Base-by-base conservation (phyloP, 1,139 yeast genomes). In the Suhomyces wounanorum region DNA sequence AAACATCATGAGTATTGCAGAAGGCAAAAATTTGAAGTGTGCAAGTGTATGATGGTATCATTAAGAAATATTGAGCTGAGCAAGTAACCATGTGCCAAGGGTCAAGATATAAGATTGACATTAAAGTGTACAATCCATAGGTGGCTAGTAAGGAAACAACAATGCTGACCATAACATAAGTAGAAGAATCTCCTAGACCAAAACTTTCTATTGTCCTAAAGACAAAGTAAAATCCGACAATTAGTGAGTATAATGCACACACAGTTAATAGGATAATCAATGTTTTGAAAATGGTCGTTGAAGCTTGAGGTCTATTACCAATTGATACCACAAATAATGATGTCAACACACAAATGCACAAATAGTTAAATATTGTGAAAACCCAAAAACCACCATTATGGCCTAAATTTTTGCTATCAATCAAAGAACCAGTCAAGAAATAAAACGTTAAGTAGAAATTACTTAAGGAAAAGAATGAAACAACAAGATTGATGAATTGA, bases 251-350 rank as follows among this genome's bases (percentile, higher is more conserved):
- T 1, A 84, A 72, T 0, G 96, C 92, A 65, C 96, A 89, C 13
- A 89, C 56, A 0, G 94, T 86, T 53, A 94, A 72, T 39, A 90
- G 67, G 1, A 85, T 75, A 69, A 94, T 89, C 42, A 94, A 79
- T 0, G 80, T 70, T 60, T 89, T 78, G 68, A 90, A 94, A 49
- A 92, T 69, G 43, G 78, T 81, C 52, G 82, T 83, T 16, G 84
- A 81, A 0, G 97, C 96, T 62, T 92, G 97, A 1, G 99, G 99
- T 62, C 97, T 79, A 64, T 94, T 94, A 57, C 98, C 99, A 79
- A 92, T 87, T 2, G 97, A 90, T 40, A 91, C 89, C 58, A 94
- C 85, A 63, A 94, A 89, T 69, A 91, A 84, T 8, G 96, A 83
- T 3, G 95, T 85, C 59, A 94, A 75, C 33, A 87, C 87, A 67